These are phyloP conservation scores for Penicillium samsonianum DNA, from an alignment of 495 filamentous ascomycete species.

Conservation along the genomic window DNA sequence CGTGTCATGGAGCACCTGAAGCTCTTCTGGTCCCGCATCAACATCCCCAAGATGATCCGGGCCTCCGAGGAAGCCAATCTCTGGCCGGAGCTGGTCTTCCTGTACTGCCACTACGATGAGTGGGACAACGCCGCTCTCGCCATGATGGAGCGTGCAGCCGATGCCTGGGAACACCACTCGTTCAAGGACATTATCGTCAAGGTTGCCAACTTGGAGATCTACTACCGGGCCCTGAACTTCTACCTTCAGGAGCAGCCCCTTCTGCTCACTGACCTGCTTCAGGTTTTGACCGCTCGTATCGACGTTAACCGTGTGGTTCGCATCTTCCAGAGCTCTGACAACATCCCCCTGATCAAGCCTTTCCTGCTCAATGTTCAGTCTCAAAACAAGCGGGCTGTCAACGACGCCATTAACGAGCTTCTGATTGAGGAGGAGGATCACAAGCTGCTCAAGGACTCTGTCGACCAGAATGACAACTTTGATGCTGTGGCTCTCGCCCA, in stretches of 20 bases:
- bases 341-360: constrained; percentile 97
- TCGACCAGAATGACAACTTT: constrained; percentile 98
- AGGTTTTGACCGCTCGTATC: constrained; percentile 86
- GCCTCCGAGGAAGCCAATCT: constrained; percentile 93
- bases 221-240: constrained; percentile 96
- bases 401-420: constrained; percentile 97
- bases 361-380: constrained; percentile 96
- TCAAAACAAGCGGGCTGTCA: constrained; percentile 98
- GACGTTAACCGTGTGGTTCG: constrained; percentile 98
- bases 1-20: constrained; percentile 98
- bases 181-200: constrained; percentile 99
- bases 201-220: constrained; percentile 98
- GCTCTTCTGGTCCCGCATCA: constrained; percentile 98
- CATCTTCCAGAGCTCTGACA: constrained; percentile 98
- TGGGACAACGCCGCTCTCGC: constrained; percentile 98
- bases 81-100: constrained; percentile 98
- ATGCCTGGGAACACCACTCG: constrained; percentile 99
- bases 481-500: constrained; percentile 94
- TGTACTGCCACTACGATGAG: constrained; percentile 99
- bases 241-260: constrained; percentile 97
- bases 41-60: constrained; percentile 96
- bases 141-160: constrained; percentile 98
- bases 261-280: constrained; percentile 91
- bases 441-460: constrained; percentile 96
- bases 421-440: constrained; percentile 99